Base-by-base conservation (phyloP, 139 green algal genomes). In the Chlamydomonas schloesseri region DNA sequence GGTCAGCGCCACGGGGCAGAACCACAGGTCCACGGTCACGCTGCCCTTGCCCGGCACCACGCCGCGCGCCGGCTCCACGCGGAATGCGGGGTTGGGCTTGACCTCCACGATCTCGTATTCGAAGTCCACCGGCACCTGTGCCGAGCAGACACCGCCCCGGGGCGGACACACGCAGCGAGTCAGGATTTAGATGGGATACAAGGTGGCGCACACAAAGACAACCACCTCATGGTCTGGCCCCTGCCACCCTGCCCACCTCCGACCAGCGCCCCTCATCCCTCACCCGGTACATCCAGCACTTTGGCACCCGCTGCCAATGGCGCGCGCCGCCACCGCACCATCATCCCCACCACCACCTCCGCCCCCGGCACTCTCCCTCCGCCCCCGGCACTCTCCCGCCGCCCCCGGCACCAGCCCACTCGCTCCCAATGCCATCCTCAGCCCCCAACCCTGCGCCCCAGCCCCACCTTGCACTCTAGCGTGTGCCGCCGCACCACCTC, bases 401-500 rank as follows among this genome's bases (percentile, higher is more conserved):
- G n/a, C n/a, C n/a, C n/a, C n/a, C n/a, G n/a, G n/a, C n/a, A n/a
- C n/a, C n/a, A n/a, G n/a, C n/a, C 6, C 42, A 50, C 6, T 13
- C 60, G 20, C 60, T 31, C 60, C 23, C 21, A 57, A 47, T 1
- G 11, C 55, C 21, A 34, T 17, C 33, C 33, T 3, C 65, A 8
- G 29, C 65, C 29, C 65, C 29, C 14, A 50, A 13, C 42, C n/a
- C 8, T 15, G 2, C 34, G 14, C 33, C 26, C 55, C 17, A 57
- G 24, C 57, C 53, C 73, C 73, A 94, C 90, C 72, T 93, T 93
- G 92, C 92, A 95, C 62, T 91, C 74, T 69, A 95, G 79, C 50
- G 80, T 92, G 71, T 93, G 78, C n/a, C 31, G 64, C 69, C 89
- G 89, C 81, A 70, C 86, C 31, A 83, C 70, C 57, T 47, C 65